These are phyloP conservation scores for Trypanosoma cruzi DNA, from an alignment of 208 protist species.

Conservation along the genomic window DNA sequence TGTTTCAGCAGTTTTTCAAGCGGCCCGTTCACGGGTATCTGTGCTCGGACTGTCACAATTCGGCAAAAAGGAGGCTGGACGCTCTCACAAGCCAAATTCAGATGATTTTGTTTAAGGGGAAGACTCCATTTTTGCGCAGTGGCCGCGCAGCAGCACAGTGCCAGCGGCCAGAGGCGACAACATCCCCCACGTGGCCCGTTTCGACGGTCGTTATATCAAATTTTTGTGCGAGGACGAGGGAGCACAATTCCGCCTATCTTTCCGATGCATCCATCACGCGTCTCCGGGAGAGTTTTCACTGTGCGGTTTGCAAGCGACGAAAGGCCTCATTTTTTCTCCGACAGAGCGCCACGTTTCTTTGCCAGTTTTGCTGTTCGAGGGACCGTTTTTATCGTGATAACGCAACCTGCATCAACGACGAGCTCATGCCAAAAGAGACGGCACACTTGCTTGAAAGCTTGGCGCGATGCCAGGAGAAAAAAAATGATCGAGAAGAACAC, in stretches of 20 bases:
- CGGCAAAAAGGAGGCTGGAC: slow-evolving; percentile 65
- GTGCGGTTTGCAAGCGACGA: slow-evolving; percentile 67
- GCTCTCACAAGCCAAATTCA: slow-evolving; percentile 68
- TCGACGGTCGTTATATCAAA: background rate
- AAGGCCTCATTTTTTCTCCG: slow-evolving; percentile 64
- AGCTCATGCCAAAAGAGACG: slow-evolving; percentile 49
- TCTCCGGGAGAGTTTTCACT: slow-evolving; percentile 51
- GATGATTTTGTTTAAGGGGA: slow-evolving; percentile 59
- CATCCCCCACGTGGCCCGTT: background rate
- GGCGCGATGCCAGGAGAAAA: slow-evolving; percentile 34
- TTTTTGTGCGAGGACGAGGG: background rate
- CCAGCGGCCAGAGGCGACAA: background rate
- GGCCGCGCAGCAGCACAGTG: background rate
- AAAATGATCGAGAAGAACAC: background rate
- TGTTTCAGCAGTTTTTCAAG: slow-evolving; percentile 81
- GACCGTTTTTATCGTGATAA: slow-evolving; percentile 86
- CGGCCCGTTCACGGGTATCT: slow-evolving; percentile 80
- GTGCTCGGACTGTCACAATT: slow-evolving; percentile 71
- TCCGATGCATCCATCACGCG: slow-evolving; percentile 45
- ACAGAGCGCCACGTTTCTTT: slow-evolving; percentile 69
- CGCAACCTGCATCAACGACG: slow-evolving; percentile 84
- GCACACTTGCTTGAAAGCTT: slow-evolving; percentile 57
- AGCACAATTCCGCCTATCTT: slow-evolving; percentile 17
- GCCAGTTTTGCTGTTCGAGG: slow-evolving; percentile 74
- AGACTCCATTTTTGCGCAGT: slow-evolving; percentile 62